Base-by-base conservation (phyloP, 768 basidiomycete species). In the Peribolospora kevripleyi region DNA sequence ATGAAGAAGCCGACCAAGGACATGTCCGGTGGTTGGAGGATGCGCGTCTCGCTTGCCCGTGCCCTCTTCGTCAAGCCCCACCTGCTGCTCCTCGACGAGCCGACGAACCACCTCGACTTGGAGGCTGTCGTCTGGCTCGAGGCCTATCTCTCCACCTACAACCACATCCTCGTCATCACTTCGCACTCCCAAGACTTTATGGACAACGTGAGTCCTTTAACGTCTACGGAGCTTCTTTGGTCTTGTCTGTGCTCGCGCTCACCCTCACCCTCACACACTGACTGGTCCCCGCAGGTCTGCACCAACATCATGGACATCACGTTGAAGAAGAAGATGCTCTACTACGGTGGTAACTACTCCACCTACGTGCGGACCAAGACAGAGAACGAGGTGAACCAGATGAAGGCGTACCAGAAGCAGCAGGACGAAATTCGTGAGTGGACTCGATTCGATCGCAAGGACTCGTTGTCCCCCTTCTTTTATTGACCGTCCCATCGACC, bases 111-210 rank as follows among this genome's bases (percentile, higher is more conserved):
- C 53, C 56, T 65, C 59, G 91, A 97, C 73, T 73, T 97, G 56
- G 91, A 88, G 57, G 91, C 91, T 47, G 91, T 95, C 59, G 93
- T 97, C 55, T 98, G 91, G 91, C 73, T 98, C 46, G 91, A 98
- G 67, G 91, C 91, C 8, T 98, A 98, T 69, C 74, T 97, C 46
- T 83, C 86, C 40, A 93, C 86, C 41, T 98, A 98, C 71, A 93
- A 91, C 71, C 91, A 98, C 67, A 97, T 98, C 66, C 78, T 98
- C 61, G 84, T 93, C 65, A 82, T 88, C 72, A 91, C 88, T 6
- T 87, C 82, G 51, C 91, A 98, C 72, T 97, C 91, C n/a, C 84
- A 87, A 67, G 91, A 97, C 73, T 97, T 97, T 74, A 86, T 97
- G 85, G 91, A 97, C 69, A 79, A 75, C 42, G 79, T 61, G 4